Base-by-base conservation (phyloP, 495 filamentous ascomycete species). In the Hyaloscypha variabilis region DNA sequence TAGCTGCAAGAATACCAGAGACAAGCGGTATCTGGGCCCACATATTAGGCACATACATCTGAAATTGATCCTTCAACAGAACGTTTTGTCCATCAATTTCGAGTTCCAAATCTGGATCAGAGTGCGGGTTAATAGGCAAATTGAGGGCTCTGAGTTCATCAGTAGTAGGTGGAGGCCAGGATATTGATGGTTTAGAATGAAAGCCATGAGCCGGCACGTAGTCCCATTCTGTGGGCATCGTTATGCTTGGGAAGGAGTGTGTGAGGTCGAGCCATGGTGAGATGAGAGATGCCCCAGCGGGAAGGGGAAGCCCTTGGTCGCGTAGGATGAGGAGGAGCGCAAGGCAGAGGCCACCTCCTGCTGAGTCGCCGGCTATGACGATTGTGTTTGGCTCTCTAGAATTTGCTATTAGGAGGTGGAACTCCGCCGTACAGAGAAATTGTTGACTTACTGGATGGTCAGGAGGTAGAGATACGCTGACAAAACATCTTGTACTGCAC, bases 211-310 rank as follows among this genome's bases (percentile, higher is more conserved):
- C 75, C 17, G 94, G 94, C 26, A 98, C 93, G 69, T 97, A 98
- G 70, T 98, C 94, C 13, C 86, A 75, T 0, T 86, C 85, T 63
- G 84, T 88, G 42, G 92, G 88, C 14, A 78, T 81, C 17, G 88
- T 85, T 31, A 97, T 86, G 67, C 93, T 97, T 0, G 94, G 94
- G 69, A 97, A 97, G 0, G 91, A 96, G 74, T 97, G 94, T 8
- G 91, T 96, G 36, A 97, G 77, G 73, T 98, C 94, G 2, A 91
- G 92, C 94, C 94, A 98, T 0, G 94, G 94, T 25, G 90, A 94
- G 52, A 98, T 91, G 63, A 98, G 77, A 52, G 97, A 88, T n/a
- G 90, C 94, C 2, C 94, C 94, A 5, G 94, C 94, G 0, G 94
- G 94, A 39, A 96, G 69, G 13, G 93, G 88, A 23, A 96, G 34